Base-by-base conservation (phyloP, 345 rosid species). In the Zanthoxylum bungeanum region DNA sequence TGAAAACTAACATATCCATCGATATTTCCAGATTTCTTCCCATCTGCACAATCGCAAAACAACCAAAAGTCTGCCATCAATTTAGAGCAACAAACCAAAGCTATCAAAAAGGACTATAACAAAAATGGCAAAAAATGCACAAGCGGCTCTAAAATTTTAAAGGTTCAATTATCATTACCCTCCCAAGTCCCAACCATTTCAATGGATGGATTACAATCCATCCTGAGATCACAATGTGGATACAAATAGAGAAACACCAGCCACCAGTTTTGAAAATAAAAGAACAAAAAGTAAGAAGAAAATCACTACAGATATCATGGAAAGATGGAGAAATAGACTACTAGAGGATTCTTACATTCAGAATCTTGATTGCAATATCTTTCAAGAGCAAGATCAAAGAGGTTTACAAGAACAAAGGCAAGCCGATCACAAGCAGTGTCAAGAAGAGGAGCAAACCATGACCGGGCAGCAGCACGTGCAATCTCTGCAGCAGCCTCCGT, bases 361-460 rank as follows among this genome's bases (percentile, higher is more conserved):
- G 93, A 73, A 58, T 86, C 89, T 71, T 81, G 81, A 69, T 73
- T 82, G 60, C 60, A 79, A 80, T 88, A 84, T 79, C 98, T 91
- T 82, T 95, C 98, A 2, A 91, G 71, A 72, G 98, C 98, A 73
- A 95, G 83, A 63, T 95, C 97, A 77, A 88, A 95, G 75, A 92
- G 93, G 76, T 88, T 89, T 75, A 87, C 87, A 49, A 95, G 75
- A 47, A 95, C 99, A 78, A 92, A 92, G 69, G 93, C 90, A 69
- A 95, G 97, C 62, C 98, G 78, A 66, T 95, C 96, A 53, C 99
- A 95, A 64, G 96, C 98, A 56, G 97, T 89, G 79, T 91, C 97
- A 73, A 95, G 96, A 47, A 95, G 90, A 59, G 99, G 99, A 84
- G 98, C 88, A 12, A 95, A 92, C 99, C 99, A 95, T 64, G 98